Conservation (phyloP, 163 green algal genomes). For the Trebouxiophyceae sp. region DNA sequence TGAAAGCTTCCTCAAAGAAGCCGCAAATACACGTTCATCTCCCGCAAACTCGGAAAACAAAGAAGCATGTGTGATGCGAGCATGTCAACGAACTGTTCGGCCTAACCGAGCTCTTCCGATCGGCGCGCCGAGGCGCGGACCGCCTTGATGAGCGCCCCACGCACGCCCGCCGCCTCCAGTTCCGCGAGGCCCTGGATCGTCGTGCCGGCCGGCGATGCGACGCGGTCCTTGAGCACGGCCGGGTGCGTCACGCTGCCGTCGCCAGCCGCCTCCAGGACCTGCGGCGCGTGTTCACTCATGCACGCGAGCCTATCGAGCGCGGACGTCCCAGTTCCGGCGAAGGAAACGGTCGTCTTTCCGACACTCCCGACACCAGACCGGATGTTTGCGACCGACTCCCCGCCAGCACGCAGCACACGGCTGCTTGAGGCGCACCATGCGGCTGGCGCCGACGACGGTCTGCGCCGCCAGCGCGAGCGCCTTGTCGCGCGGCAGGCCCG, state of each 20-base stretch:
- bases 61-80: no score
- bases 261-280: conserved; percentile 31
- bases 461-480: conserved; percentile 62
- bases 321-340: no score
- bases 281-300: no score
- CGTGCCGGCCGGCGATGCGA: conserved; percentile 50
- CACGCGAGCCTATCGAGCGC: no score
- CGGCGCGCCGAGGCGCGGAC: conserved; percentile 49
- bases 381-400: neutral
- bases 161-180: conserved; percentile 56
- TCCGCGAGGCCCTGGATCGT: conserved; percentile 66
- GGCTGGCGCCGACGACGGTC: conserved; percentile 50
- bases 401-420: neutral
- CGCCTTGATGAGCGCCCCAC: conserved; percentile 58
- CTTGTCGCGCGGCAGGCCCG: conserved; percentile 65
- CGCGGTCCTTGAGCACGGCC: conserved; percentile 49
- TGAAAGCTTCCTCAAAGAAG: no score
- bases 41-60: no score
- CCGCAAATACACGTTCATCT: no score
- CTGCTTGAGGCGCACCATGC: conserved; percentile 70
- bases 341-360: no score
- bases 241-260: conserved; percentile 43
- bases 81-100: no score
- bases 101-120: conserved; percentile 44
- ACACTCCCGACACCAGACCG: neutral